These are phyloP conservation scores for Penicillium sp. DNA, from an alignment of 2,329 filamentous ascomycete genomes.

Conservation along the genomic window DNA sequence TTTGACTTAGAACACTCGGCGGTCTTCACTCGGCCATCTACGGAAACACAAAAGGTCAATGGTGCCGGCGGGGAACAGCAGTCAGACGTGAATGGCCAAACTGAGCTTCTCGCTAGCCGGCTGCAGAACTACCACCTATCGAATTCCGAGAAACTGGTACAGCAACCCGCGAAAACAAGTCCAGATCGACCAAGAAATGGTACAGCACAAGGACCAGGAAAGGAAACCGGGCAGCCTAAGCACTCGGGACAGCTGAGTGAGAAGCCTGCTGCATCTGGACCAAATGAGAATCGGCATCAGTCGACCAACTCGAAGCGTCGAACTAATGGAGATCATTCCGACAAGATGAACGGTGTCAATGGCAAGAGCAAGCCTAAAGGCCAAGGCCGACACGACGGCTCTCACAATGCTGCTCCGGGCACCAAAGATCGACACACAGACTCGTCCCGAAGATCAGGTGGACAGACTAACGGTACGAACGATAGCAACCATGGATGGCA, in stretches of 20 bases:
- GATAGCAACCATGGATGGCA: slow-evolving; percentile 41
- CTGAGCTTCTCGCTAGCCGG: slow-evolving; percentile 37
- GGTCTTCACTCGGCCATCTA: slow-evolving; percentile 26
- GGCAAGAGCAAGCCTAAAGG: slow-evolving; percentile 38
- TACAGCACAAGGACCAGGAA: slow-evolving; percentile 22
- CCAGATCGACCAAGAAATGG: slow-evolving; percentile 26
- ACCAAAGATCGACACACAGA: slow-evolving; percentile 33
- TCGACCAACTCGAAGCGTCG: slow-evolving; percentile 34
- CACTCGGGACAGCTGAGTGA: slow-evolving; percentile 24
- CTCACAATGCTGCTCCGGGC: slow-evolving; percentile 15
- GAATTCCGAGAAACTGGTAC: slow-evolving; percentile 31
- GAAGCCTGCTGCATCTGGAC: slow-evolving; percentile 21
- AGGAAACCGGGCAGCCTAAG: slow-evolving; percentile 31
- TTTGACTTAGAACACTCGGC: slow-evolving; percentile 36
- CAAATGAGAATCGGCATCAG: slow-evolving; percentile 28
- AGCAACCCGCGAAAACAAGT: slow-evolving; percentile 23
- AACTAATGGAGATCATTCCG: slow-evolving; percentile 32
- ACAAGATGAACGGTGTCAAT: slow-evolving; percentile 35
- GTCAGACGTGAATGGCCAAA: slow-evolving; percentile 29
- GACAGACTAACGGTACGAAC: slow-evolving; percentile 27
- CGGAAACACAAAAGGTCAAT: slow-evolving; percentile 23
- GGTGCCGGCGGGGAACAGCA: slow-evolving; percentile 11
- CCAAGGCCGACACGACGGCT: slow-evolving; percentile 27
- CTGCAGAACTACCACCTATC: slow-evolving; percentile 40
- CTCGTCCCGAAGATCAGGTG: slow-evolving; percentile 26